Evolutionary conservation across 2,329 filamentous ascomycete genomes (phyloP).

Genomic region (Truncatella angustata): DNA sequence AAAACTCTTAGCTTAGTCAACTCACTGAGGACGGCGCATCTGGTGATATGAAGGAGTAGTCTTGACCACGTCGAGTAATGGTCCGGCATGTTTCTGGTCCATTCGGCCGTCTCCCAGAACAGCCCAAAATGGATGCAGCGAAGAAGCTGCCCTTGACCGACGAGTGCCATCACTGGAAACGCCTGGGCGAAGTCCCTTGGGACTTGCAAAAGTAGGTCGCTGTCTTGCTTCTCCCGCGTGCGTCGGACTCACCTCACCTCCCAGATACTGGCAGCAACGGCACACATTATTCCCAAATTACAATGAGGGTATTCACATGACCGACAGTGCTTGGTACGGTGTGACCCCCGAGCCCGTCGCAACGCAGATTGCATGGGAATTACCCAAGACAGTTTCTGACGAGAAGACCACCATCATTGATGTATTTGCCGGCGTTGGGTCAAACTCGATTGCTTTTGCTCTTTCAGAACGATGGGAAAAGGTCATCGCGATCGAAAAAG

Average conservation of each 20-base stretch:
- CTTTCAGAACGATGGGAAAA: conserved; percentile 71
- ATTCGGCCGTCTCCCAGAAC: not conserved
- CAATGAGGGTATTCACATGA: conserved; percentile 85
- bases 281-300: conserved; percentile 86
- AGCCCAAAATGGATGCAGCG: conserved; percentile 37
- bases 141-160: conserved; percentile 53
- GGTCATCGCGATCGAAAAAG: conserved; percentile 86
- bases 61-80: not conserved
- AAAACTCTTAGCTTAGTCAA: not conserved
- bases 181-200: conserved; percentile 69
- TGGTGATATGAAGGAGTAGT: not conserved
- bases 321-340: conserved; percentile 93
- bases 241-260: not conserved
- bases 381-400: conserved; percentile 52
- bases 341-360: conserved; percentile 94
- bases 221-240: conserved; percentile 6
- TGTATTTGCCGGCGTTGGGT: conserved; percentile 86
- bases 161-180: conserved; percentile 73
- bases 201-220: conserved; percentile 75
- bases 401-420: conserved; percentile 72
- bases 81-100: conserved; percentile 8
- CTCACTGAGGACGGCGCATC: not conserved
- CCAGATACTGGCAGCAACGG: conserved; percentile 86
- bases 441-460: conserved; percentile 94
- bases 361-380: conserved; percentile 74